Percentiles rank a stretch among this genome's conserved stretches.
Conservation (phyloP, 495 filamentous ascomycete genomes). For the Ramalina peruviana region DNA sequence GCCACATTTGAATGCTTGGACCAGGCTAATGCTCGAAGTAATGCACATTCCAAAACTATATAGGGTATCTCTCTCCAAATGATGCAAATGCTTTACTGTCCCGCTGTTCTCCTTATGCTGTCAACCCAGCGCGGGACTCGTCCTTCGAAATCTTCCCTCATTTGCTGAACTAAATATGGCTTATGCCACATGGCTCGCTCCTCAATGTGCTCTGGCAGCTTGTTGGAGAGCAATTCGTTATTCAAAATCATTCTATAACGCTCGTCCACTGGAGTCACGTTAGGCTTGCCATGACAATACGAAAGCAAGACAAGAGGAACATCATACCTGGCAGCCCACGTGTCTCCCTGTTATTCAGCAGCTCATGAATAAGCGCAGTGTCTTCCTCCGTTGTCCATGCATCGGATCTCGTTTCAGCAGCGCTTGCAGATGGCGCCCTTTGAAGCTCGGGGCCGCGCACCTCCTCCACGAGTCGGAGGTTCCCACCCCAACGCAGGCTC, state of each 20-base stretch:
- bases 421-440: too few relatives aligned
- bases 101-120: background rate
- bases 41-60: too few relatives aligned
- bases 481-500: background rate
- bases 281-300: background rate
- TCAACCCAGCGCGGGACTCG: background rate
- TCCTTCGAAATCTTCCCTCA: background rate
- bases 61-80: too few relatives aligned
- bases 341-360: background rate
- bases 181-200: slow-evolving; percentile 9
- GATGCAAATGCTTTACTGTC: too few relatives aligned
- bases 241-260: slow-evolving; percentile 11
- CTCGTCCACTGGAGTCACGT: slow-evolving; percentile 4
- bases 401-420: background rate
- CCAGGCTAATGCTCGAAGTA: too few relatives aligned
- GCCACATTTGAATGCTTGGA: too few relatives aligned
- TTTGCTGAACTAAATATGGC: slow-evolving; percentile 1
- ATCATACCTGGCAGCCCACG: slow-evolving; percentile 1
- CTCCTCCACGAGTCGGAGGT: background rate
- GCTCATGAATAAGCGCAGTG: background rate
- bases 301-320: background rate
- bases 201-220: slow-evolving; percentile 15
- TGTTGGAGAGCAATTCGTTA: slow-evolving; percentile 8
- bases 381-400: slow-evolving; percentile 7
- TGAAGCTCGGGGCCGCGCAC: too few relatives aligned